Conservation (phyloP, 257 asterid genomes). For the Gardenia jasminoides region DNA sequence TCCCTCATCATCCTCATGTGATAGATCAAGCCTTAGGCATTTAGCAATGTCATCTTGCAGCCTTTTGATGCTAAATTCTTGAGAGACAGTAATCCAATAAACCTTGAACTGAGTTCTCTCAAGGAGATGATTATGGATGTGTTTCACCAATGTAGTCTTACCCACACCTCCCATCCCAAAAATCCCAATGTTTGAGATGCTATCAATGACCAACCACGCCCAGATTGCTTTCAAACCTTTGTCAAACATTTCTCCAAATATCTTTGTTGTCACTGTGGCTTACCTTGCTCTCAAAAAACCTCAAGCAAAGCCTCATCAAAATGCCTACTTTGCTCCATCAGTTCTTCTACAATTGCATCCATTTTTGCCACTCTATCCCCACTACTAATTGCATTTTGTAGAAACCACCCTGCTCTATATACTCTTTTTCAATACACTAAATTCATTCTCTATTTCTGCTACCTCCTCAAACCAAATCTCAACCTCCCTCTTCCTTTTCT, state of each 20-base stretch:
- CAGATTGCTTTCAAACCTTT: background rate
- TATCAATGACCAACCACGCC: background rate
- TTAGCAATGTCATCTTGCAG: background rate
- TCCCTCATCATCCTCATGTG: background rate
- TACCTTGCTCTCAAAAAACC: background rate
- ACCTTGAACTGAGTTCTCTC: background rate
- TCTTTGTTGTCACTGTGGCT: background rate
- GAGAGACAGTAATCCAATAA: background rate
- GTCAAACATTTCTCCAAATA: background rate
- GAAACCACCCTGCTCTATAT: background rate
- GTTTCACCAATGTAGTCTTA: conserved; percentile 1
- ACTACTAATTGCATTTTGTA: background rate
- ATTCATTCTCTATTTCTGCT: background rate
- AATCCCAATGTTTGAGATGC: background rate
- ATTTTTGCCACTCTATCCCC: background rate
- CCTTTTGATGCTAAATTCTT: background rate
- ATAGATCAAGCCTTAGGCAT: too few species aligned
- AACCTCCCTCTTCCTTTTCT: too few species aligned
- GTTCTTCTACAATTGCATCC: background rate
- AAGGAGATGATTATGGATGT: background rate
- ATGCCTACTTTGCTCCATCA: background rate
- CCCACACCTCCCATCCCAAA: conserved; percentile 1
- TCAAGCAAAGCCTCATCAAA: background rate
- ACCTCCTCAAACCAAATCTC: background rate
- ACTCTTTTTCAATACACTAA: background rate